Base-by-base conservation (phyloP, 148 eudicot genomes). In the Pharnaceum exiguum region DNA sequence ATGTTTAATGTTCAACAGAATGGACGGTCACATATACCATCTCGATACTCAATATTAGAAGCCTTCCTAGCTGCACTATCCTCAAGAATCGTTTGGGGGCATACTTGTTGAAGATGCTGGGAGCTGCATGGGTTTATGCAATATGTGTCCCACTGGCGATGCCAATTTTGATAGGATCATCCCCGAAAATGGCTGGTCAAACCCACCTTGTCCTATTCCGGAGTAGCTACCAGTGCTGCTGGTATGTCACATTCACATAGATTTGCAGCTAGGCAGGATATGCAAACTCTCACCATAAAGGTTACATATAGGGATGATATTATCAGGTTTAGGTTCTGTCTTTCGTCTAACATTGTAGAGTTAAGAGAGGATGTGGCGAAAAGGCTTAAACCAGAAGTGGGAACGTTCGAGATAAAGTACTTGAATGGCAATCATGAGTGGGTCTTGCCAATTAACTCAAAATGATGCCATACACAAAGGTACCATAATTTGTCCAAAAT, bases 371-470 rank as follows among this genome's bases (percentile, higher is more conserved):
- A 79, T 70, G 78, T 79, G 22, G 67, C 78, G 5, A 77, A 67
- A 58, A 77, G 89, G 70, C 57, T 83, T 42, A 75, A 79, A 50
- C 30, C 80, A 16, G 85, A 77, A 55, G 54, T 68, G 25, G 89
- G 80, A 29, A 77, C 74, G 12, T 79, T 77, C 24, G 80, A 79
- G 48, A 70, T 83, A 17, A 83, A 80, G 76, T 77, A 83, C 62
- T 63, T 77, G 7, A 85, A 83, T 45, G 85, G 80, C 40, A 85
- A 83, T 46, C 75, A 74, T 4, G 82, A 83, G 38, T 72, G 75
- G 78, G 80, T 79, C 49, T 30, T 66, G 10, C n/a, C n/a, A n/a
- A n/a, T n/a, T n/a, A n/a, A n/a, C n/a, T n/a, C n/a, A n/a, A n/a
- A n/a, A n/a, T n/a, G n/a, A n/a, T n/a, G n/a, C n/a, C n/a, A n/a